Percentiles rank a stretch among this genome's conserved stretches.
These are phyloP conservation scores for Parietichytrium sp. DNA, from an alignment of 108 stramenopile genomes.

Conservation along the genomic window DNA sequence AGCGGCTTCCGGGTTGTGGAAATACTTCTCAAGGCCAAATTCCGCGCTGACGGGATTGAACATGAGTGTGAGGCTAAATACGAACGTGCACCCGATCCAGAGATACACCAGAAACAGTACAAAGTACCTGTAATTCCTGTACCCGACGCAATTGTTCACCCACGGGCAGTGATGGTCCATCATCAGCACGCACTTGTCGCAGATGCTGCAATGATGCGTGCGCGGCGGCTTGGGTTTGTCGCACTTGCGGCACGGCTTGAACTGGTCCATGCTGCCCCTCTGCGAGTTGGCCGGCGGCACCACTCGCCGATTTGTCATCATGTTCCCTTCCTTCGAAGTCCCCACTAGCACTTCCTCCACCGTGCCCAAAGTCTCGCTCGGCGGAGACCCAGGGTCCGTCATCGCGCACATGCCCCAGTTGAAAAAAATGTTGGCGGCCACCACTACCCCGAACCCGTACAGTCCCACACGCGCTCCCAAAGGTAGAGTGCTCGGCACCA, in stretches of 20 bases:
- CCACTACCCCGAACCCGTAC: background rate
- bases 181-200: background rate
- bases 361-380: background rate
- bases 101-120: slow-evolving; percentile 94
- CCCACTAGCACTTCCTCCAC: background rate
- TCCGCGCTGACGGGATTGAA: background rate
- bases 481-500: background rate
- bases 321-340: background rate
- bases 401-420: slow-evolving; percentile 33
- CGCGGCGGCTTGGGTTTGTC: slow-evolving; percentile 9
- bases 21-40: no score
- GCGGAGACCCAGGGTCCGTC: background rate
- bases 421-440: slow-evolving; percentile 1
- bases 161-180: slow-evolving; percentile 81
- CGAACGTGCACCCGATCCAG: slow-evolving; percentile 77
- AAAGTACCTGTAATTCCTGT: slow-evolving; percentile 98
- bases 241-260: background rate
- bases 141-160: slow-evolving; percentile 98
- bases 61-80: background rate
- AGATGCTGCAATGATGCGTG: slow-evolving; percentile 32
- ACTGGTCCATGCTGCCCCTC: background rate
- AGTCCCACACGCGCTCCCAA: background rate
- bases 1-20: no score
- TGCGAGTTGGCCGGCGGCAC: no score
- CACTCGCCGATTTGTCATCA: slow-evolving; percentile 20